Base-by-base conservation (phyloP, 352 stramenopile genomes). In the Aphanomyces astaci region DNA sequence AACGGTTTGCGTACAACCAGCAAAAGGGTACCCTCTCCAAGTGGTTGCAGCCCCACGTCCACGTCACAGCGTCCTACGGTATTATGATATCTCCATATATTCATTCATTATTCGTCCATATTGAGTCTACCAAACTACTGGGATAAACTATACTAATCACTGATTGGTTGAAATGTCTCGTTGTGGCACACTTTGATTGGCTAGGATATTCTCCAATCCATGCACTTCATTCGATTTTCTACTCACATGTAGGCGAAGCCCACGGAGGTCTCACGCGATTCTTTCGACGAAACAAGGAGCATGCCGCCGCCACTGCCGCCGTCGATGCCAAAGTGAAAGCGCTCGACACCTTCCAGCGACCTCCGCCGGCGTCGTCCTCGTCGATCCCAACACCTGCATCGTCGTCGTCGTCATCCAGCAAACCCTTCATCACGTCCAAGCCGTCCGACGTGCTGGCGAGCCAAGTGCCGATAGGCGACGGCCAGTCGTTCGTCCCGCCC, bases 21-120 rank as follows among this genome's bases (percentile, higher is more conserved):
- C 96, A 98, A 64, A 81, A 92, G 54, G 81, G 96, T 22, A 95
- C 90, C 25, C 66, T 99, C 5, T 98, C 92, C 51, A 98, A 98
- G 71, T 99, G 96, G 96, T 76, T 99, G 11, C 86, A 95, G 39
- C 83, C 86, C 4, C 92, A 89, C 63, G 92, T 79, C 63, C 77
- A 79, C 39, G 79, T 75, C 0, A 84, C 78, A 31, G 75, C 66
- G 72, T 85, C 68, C 51, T 95, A 95, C 31, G 86, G 86, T 92
- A 74, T 15, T 43, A n/a, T n/a, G n/a, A n/a, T n/a, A 43, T 43
- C 36, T 10, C 28, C 36, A 43, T 15, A 15, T n/a, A 43, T 43
- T 43, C 36, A 43, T 43, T 43, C 15, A 15, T 43, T 43, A 7
- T 15, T 7, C 36, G 36, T 43, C n/a, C n/a, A n/a, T n/a, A n/a